phyloP scores from a whole-genome alignment of 1,284 basidiomycete species.

The Ganoderma multipileum region DNA sequence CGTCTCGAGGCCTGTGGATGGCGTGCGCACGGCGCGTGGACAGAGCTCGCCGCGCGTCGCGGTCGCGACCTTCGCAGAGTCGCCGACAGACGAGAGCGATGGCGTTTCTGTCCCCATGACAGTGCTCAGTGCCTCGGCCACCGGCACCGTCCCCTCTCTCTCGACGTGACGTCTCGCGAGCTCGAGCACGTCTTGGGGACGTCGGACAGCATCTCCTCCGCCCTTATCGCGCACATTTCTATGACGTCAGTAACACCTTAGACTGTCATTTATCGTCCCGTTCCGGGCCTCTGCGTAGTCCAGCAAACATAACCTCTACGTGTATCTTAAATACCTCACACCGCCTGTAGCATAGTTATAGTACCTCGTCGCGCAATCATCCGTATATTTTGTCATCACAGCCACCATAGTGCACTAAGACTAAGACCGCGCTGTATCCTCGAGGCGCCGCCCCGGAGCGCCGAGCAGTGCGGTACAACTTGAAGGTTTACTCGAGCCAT shows the following conservation, averaged over 20 bases:
- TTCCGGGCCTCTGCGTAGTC: not conserved
- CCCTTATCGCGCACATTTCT: not conserved
- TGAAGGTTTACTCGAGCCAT: not conserved
- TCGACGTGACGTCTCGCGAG: not conserved
- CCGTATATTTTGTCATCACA: not conserved
- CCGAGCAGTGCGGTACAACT: not conserved
- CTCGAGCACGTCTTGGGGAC: not conserved
- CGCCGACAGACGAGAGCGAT: not conserved
- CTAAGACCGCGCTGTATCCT: not conserved
- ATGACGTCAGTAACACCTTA: not conserved
- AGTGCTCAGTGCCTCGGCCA: not conserved
- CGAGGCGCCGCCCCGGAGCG: not conserved
- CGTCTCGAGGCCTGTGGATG: not conserved
- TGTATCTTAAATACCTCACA: not conserved
- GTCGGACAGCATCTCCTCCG: not conserved
- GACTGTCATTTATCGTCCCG: not conserved
- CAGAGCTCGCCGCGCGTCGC: not conserved
- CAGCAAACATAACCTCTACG: not conserved
- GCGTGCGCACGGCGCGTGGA: not conserved
- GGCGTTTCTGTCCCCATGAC: not conserved
- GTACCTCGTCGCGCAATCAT: not conserved
- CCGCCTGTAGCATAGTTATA: too few species aligned
- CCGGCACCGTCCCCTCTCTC: not conserved
- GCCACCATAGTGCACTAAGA: not conserved
- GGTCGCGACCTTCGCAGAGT: not conserved